Evolutionary conservation across 345 rosid genomes (phyloP), one percentile per base, ranked within the genome.

Genomic region (Cardamine occulta): DNA sequence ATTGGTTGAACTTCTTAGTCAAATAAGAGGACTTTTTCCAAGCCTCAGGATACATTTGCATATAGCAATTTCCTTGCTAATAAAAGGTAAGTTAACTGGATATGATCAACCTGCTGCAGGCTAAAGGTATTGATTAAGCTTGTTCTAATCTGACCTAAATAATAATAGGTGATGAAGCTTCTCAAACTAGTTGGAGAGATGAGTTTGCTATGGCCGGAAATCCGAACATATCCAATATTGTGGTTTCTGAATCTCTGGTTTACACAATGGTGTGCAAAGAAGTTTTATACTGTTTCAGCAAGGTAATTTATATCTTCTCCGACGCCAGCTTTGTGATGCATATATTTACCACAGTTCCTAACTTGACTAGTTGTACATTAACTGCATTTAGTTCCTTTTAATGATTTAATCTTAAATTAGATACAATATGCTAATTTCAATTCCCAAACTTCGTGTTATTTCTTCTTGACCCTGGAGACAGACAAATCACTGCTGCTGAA

Each of bases 161-260:
- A 59, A 69, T 53, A 29, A 68, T 73, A 92, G 97, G 86, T 76
- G 84, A 82, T 60, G 79, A 80, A 80, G 80, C 83, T 69, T 89
- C 96, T 78, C 83, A 83, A 75, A 86, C 74, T 71, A 89, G 73
- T 67, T 92, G 97, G 97, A 79, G 83, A 54, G 45, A 66, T 77
- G 87, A 86, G 40, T 89, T 86, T 77, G 67, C 81, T 48, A 66
- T 66, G 70, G 80, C 91, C n/a, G 84, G 88, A 52, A 86, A 83
- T 73, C 97, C 92, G 49, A 81, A 80, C 70, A 68, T 79, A 60
- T 77, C 70, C 39, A 82, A 69, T 40, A 12, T 82, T 66, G 65
- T 84, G 51, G 82, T 84, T 60, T 82, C 92, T 29, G 85, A 78
- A 37, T 80, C 81, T 82, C 81, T 83, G 56, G 84, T 84, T 64